Base-by-base conservation (phyloP, 2,329 filamentous ascomycete species). In the Colletotrichum sp. region DNA sequence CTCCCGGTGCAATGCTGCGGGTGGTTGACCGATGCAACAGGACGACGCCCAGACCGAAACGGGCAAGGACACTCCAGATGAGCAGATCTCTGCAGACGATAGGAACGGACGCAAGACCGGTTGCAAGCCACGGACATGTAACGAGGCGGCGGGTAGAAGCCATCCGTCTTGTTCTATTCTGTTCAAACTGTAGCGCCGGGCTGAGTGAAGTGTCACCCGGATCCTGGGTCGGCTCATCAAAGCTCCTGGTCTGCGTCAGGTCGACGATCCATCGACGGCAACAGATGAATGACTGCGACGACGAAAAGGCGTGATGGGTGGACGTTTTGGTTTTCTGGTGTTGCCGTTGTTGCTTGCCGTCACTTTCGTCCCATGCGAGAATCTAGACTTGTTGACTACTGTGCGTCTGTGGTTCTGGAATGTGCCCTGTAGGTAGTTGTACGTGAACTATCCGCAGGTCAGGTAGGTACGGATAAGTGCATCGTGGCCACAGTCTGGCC, bases 81-180 rank as follows among this genome's bases (percentile, higher is more conserved):
- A 14, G 74, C 43, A 73, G 38, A 67, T 72, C 69, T 68, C 14
- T 61, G 34, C 38, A 56, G 26, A 21, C 56, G 8, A 55, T 48
- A 36, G 69, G 26, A 38, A 62, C 32, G 14, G 28, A 48, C 52
- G 6, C 28, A 34, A 63, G 73, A 48, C 72, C 36, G 69, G 30
- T 52, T 43, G 69, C 58, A 73, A 72, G 73, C 73, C 73, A 75
- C 66, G 16, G 56, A 61, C 32, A 32, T 43, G 70, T 16, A 65
- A 38, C 59, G 48, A 52, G 36, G 28, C 34, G 69, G 64, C 73
- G 73, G 69, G 63, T 69, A 73, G 69, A 75, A 72, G 63, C 26
- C 63, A 73, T 75, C 73, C 73, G 69, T 48, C 65, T 66, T 66
- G 59, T 68, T 26, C 62, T 72, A 24, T 48, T 36, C 69, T 63